Base-by-base conservation (phyloP, 495 filamentous ascomycete genomes). In the Diplogelasinospora grovesii region DNA sequence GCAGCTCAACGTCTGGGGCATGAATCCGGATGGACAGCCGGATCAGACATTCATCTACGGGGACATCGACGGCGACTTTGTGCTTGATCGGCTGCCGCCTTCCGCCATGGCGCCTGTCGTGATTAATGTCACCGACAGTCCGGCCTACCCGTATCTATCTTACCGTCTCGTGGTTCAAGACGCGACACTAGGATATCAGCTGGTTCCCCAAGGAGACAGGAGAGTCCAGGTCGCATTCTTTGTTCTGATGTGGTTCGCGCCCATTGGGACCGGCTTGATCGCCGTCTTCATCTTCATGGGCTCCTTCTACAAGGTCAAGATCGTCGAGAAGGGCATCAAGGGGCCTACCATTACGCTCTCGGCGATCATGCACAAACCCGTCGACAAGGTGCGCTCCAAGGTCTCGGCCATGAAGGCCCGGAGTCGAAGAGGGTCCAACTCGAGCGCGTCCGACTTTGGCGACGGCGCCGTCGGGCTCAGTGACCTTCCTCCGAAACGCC, bases 1-100 rank as follows among this genome's bases (percentile, higher is more conserved):
- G 36, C 74, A 77, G 38, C 51, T 82, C 40, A 83, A 81, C 37
- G 66, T 73, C 3, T 83, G 79, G 79, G 79, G 79, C 23, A 75
- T 79, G 42, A 77, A 82, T 42, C 69, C 71, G 0, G 69, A 81
- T 53, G 75, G 76, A 1, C 54, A 73, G 42, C 78, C 79, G 1
- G 79, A 83, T 45, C 61, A 75, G 40, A 70, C 68, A 11, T 69
- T 62, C 22, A 64, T 81, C 2, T 72, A 66, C 33, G 79, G 79
- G 22, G 79, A 83, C 46, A 67, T 77, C 10, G 70, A 82, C 46
- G 60, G 61, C 8, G 77, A 83, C 49, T 58, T 56, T 1, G 63
- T 82, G 2, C 49, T 83, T 9, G 79, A 83, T 45, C 71, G 75
- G 30, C 61, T 82, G 27, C 73, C 78, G 3, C 79, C 79, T 10